Evolutionary conservation across 2,329 filamentous ascomycete genomes (phyloP).

Genomic region (Botryotinia narcissicola): DNA sequence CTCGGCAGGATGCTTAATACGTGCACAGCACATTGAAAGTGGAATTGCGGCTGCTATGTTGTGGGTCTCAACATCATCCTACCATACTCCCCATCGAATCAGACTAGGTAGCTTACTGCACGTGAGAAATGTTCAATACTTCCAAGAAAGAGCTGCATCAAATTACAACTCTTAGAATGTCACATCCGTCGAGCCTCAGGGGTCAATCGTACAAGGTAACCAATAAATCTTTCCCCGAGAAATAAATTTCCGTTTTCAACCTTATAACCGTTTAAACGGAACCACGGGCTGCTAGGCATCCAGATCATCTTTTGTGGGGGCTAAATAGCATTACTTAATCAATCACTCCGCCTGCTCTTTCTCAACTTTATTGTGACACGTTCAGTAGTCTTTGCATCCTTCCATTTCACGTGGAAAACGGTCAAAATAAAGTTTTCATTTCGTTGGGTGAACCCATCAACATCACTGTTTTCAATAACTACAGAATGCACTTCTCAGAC

Average conservation of each 20-base stretch:
- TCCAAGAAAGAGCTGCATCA: not conserved
- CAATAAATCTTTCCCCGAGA: not conserved
- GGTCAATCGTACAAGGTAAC: not conserved
- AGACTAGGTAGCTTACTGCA: not conserved
- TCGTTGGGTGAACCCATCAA: not conserved
- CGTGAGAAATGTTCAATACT: not conserved
- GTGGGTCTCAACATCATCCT: slow-evolving; percentile 3
- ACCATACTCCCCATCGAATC: not conserved
- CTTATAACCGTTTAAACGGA: not conserved
- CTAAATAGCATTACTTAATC: not conserved
- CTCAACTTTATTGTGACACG: not conserved
- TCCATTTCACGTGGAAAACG: not conserved
- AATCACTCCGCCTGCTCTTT: not conserved
- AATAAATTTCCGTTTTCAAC: not conserved
- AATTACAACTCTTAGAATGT: not conserved
- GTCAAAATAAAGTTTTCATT: not conserved
- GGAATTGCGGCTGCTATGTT: slow-evolving; percentile 1
- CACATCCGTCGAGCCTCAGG: not conserved
- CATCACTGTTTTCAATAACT: not conserved
- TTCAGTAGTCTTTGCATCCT: not conserved
- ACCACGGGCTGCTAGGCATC: slow-evolving; percentile 4
- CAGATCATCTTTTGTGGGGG: not conserved
- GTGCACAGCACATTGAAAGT: not conserved
- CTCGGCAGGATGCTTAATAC: not conserved
- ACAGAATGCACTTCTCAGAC: slow-evolving; percentile 13